Evolutionary conservation across 73 alveolate species (phyloP), one percentile per base, ranked within the genome.

Genomic region (Breviolum minutum): DNA sequence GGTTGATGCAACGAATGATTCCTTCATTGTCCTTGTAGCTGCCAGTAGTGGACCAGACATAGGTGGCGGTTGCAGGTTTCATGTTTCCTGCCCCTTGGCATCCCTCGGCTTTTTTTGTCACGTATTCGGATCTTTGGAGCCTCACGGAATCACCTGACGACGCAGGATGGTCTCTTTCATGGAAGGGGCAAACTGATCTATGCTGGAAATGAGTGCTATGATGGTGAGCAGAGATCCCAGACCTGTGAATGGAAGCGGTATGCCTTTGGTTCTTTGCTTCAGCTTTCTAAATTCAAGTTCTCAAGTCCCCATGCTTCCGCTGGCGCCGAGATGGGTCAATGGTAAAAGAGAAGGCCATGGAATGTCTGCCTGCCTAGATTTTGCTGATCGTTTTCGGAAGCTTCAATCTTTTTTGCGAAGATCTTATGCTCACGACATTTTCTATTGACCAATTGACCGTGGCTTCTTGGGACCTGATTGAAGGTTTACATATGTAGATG

Each of bases 181-280:
- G 99, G 99, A 29, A 99, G 99, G 99, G 99, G 99, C n/a, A 99
- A 99, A 26, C 97, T 99, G 99, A 99, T 99, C 95, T 99, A 99
- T 85, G 99, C 99, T 68, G 99, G 99, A 84, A 99, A 99, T n/a
- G 99, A 99, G 95, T 97, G 99, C 89, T 99, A 99, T 96, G 99
- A 99, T 97, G 99, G 99, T 32, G 99, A 99, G 97, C n/a, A 20
- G 76, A 12, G 88, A 71, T 29, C 97, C 63, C 54, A 90, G 87
- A 22, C n/a, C 16, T 7, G 77, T 17, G 10, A 13, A 20, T 30
- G 14, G 87, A n/a, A 74, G 6, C 17, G 24, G 13, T 10, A 19
- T 7, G 77, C 77, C 26, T 69, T 69, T 69, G 77, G 27, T 69
- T 26, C 26, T n/a, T 69, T n/a, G 77, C 26, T n/a, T 69, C 26